Percentiles rank a stretch among this genome's conserved stretches.
Evolutionary conservation across 1,284 basidiomycete species (phyloP).

Genomic region (Hymenochaete sp.): DNA sequence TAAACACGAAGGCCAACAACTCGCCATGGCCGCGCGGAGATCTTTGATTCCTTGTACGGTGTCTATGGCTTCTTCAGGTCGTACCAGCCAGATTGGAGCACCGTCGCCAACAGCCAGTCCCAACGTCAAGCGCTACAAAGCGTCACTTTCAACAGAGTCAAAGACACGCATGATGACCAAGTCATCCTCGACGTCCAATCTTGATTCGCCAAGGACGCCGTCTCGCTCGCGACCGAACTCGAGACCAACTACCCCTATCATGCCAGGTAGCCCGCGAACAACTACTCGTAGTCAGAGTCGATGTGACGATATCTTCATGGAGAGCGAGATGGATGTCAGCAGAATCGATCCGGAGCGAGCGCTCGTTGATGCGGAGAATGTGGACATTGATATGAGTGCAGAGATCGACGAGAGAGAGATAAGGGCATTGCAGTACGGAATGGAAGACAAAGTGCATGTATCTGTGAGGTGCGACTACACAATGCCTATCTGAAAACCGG

Average conservation of each 20-base stretch:
- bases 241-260: constrained; percentile 34
- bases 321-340: constrained; percentile 66
- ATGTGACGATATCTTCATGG: constrained; percentile 39
- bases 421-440: constrained; percentile 40
- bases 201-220: constrained; percentile 10
- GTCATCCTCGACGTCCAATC: constrained; percentile 27
- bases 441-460: constrained; percentile 81
- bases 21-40: no score
- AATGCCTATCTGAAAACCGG: background rate
- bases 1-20: no score
- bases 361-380: constrained; percentile 60
- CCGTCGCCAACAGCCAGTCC: background rate
- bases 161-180: constrained; percentile 31
- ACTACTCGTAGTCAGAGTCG: constrained; percentile 23
- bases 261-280: constrained; percentile 27
- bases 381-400: constrained; percentile 59
- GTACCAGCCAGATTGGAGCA: no score
- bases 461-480: constrained; percentile 58
- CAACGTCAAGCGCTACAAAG: constrained; percentile 16
- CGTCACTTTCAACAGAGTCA: constrained; percentile 48
- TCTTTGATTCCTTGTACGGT: no score
- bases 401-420: constrained; percentile 54
- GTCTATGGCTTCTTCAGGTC: no score
- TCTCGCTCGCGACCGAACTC: constrained; percentile 22
- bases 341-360: constrained; percentile 67